These are phyloP conservation scores for Sesbania bispinosa DNA, from an alignment of 306 rosid genomes.

Conservation along the genomic window DNA sequence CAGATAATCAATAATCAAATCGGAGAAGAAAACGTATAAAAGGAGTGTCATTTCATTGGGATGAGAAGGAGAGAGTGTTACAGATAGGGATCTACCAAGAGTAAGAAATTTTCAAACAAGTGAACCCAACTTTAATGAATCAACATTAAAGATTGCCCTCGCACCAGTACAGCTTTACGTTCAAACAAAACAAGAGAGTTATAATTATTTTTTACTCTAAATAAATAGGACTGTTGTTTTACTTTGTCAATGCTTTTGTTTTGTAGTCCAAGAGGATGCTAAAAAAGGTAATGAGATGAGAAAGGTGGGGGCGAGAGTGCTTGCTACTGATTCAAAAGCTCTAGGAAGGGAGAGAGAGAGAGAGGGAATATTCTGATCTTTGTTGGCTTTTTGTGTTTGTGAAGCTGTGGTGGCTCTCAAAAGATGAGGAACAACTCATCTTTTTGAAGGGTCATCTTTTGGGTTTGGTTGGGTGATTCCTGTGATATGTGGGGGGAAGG, in stretches of 20 bases:
- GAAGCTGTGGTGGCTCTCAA: slow-evolving; percentile 76
- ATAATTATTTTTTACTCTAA: neutral
- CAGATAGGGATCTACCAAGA: too few relatives aligned
- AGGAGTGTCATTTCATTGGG: too few relatives aligned
- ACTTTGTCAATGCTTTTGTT: slow-evolving; percentile 7
- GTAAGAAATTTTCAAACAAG: too few relatives aligned
- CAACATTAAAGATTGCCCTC: too few relatives aligned
- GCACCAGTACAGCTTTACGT: too few relatives aligned
- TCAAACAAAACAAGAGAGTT: neutral
- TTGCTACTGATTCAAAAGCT: slow-evolving; percentile 66
- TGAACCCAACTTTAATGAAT: too few relatives aligned
- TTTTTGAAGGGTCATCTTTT: slow-evolving; percentile 42
- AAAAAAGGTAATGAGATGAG: slow-evolving; percentile 2
- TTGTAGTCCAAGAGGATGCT: neutral
- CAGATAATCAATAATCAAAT: too few relatives aligned
- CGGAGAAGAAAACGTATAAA: too few relatives aligned
- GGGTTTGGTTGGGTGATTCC: slow-evolving; percentile 36
- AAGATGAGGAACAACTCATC: slow-evolving; percentile 67
- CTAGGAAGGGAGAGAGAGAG: slow-evolving; percentile 29
- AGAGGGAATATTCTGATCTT: slow-evolving; percentile 64
- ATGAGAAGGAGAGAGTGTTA: too few relatives aligned
- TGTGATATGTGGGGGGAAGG: slow-evolving; percentile 15
- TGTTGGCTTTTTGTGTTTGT: slow-evolving; percentile 69
- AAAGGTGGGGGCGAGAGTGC: slow-evolving; percentile 56
- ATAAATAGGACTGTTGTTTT: neutral